Base-by-base conservation (phyloP, 306 rosid species). In the Rosa chinensis region DNA sequence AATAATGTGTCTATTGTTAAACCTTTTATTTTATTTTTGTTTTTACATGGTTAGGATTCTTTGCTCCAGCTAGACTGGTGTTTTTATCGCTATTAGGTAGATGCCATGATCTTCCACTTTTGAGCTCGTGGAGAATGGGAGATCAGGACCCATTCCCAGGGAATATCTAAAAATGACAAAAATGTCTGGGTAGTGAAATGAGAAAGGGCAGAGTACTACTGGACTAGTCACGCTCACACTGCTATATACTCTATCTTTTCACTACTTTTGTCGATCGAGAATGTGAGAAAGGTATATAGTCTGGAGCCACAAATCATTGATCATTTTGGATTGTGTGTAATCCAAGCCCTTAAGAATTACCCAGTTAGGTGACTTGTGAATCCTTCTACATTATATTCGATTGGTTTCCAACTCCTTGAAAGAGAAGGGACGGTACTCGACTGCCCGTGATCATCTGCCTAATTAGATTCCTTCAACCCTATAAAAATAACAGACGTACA, bases 391-490 rank as follows among this genome's bases (percentile, higher is more conserved):
- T 75, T 63, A 71, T 70, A 70, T 77, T 69, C 75, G 76, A 43
- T 8, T 32, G 71, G 47, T 74, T 61, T 63, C 59, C 44, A 25
- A 75, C 13, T 78, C 77, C 80, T 28, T 45, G 42, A 64, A 66
- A 5, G 66, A 13, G 64, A 78, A 80, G 80, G 59, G 59, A 81
- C 37, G 55, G 4, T 10, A 23, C 66, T 75, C 68, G 37, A 61
- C 3, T 78, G 71, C 80, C 72, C 77, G 80, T 84, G 84, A 77
- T 72, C 63, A 78, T 73, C 56, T 73, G 79, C 78, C 76, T 75
- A 17, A 53, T 62, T 79, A 73, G 87, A 84, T 82, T 89, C 90
- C 81, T 74, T 40, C 68, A 12, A 39, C 67, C 5, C 1, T 55
- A 2, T 47, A 14, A 52, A 2, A 32, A 49, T 1, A 62, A 4